Evolutionary conservation across 148 eudicot species (phyloP).

Genomic region (Rhododendron vialii): DNA sequence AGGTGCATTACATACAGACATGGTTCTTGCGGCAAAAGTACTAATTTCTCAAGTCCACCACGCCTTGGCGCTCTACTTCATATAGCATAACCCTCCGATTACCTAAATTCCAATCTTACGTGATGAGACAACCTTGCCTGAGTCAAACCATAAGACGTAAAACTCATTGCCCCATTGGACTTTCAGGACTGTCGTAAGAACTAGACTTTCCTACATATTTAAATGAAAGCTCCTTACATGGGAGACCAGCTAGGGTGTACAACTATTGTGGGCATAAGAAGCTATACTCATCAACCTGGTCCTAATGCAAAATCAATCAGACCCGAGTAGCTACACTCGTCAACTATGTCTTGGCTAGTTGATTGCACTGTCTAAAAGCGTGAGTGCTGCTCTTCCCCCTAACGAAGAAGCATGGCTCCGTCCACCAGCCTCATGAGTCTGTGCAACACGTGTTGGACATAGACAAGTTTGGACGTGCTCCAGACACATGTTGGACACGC

Average conservation of each 20-base stretch:
- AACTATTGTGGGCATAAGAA: background rate
- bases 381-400: background rate
- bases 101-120: background rate
- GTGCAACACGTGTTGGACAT: background rate
- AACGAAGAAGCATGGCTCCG: background rate
- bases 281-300: background rate
- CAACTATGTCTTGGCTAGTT: background rate
- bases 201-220: background rate
- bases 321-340: background rate
- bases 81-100: background rate
- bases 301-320: background rate
- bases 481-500: background rate
- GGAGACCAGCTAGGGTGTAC: background rate
- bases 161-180: background rate
- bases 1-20: background rate
- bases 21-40: background rate
- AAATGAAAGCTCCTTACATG: background rate
- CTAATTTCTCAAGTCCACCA: background rate
- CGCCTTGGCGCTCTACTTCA: background rate
- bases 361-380: background rate
- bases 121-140: too few species aligned
- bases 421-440: background rate
- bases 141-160: background rate
- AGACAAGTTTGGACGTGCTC: background rate
- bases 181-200: background rate